phyloP scores from a whole-genome alignment of 1,139 yeast genomes.

The Debaryomyces robertsiae region DNA sequence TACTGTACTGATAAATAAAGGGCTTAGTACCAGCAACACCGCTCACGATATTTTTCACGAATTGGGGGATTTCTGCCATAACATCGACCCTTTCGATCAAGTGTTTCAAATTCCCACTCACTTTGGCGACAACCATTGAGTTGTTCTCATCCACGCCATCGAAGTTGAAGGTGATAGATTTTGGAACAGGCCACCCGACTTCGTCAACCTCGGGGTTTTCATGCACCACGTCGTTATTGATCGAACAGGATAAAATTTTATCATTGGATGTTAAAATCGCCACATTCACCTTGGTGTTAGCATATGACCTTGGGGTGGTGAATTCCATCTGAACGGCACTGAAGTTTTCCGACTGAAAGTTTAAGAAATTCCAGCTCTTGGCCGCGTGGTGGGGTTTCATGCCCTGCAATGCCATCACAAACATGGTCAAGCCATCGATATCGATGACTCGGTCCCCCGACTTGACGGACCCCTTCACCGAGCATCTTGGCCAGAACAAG shows the following conservation, averaged over 20 bases:
- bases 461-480: slow-evolving; percentile 63
- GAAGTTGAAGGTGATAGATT: slow-evolving; percentile 58
- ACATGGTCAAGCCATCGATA: slow-evolving; percentile 70
- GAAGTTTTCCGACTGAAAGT: slow-evolving; percentile 76
- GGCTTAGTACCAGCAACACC: slow-evolving; percentile 97
- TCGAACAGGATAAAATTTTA: slow-evolving; percentile 64
- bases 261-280: slow-evolving; percentile 73
- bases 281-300: slow-evolving; percentile 74
- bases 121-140: slow-evolving; percentile 40
- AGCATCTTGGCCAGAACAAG: slow-evolving; percentile 91
- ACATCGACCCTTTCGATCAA: slow-evolving; percentile 92
- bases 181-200: slow-evolving; percentile 93
- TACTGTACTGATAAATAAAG: slow-evolving; percentile 86
- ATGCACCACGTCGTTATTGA: slow-evolving; percentile 68
- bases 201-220: slow-evolving; percentile 62
- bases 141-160: slow-evolving; percentile 30
- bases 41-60: slow-evolving; percentile 88
- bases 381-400: slow-evolving; percentile 99
- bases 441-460: slow-evolving; percentile 28
- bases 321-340: slow-evolving; percentile 92
- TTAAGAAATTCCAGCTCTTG: slow-evolving; percentile 90
- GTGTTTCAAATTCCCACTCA: slow-evolving; percentile 56
- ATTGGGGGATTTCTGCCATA: slow-evolving; percentile 94
- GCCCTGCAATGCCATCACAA: slow-evolving; percentile 97
- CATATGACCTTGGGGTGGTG: slow-evolving; percentile 91